phyloP scores from a whole-genome alignment of 2,329 filamentous ascomycete species.

The Paracoccidioides brasiliensis region DNA sequence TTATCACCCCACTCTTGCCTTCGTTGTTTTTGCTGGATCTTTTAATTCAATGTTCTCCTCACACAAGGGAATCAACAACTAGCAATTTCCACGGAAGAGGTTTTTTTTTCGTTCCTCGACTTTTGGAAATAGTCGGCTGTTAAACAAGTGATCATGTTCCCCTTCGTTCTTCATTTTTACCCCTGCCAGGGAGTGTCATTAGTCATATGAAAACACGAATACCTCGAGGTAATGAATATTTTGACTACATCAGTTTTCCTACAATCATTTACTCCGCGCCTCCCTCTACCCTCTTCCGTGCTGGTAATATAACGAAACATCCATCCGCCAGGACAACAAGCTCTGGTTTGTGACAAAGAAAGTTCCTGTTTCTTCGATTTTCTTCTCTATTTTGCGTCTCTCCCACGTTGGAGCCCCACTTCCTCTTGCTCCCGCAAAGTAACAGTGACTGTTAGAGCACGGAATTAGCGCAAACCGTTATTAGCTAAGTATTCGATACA shows the following conservation, averaged over 20 bases:
- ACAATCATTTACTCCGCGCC: neutral
- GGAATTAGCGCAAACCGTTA: neutral
- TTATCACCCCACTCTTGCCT: neutral
- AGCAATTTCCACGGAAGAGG: neutral
- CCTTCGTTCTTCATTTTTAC: neutral
- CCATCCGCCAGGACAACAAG: too few species aligned
- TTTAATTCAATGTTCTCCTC: neutral
- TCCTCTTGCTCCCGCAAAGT: neutral
- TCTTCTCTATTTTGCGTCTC: neutral
- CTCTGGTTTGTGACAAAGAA: neutral
- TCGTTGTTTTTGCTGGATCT: neutral
- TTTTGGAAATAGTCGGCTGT: neutral
- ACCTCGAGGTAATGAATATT: neutral
- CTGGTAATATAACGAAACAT: neutral
- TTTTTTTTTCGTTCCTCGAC: neutral
- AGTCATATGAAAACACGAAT: neutral
- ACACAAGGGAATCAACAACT: neutral
- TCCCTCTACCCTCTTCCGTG: neutral
- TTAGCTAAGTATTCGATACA: neutral
- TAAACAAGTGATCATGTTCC: slow-evolving; percentile 7
- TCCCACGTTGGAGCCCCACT: too few species aligned
- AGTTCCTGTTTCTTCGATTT: neutral
- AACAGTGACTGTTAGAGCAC: neutral
- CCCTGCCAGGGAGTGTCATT: neutral
- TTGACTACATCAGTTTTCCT: neutral